Base-by-base conservation (phyloP, 495 filamentous ascomycete species). In the Trichoderma orchidacearum region DNA sequence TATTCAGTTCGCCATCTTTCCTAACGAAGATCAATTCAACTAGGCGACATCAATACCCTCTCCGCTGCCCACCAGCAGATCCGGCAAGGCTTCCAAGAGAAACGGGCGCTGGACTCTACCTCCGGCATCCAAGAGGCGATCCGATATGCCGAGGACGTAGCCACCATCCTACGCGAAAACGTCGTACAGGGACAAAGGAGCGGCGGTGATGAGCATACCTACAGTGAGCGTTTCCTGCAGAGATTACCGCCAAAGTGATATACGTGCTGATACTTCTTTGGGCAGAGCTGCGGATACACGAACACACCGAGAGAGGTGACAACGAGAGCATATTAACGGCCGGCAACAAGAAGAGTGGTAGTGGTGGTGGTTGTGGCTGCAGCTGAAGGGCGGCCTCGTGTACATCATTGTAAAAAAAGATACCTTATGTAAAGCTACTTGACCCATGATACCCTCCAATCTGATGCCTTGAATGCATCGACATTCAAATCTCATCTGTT, bases 301-400 rank as follows among this genome's bases (percentile, higher is more conserved):
- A 94, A 51, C 74, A 91, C 56, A 98, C 87, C 45, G 93, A 97
- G 69, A 77, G 88, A 31, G 90, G 91, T 29, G 88, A 96, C 72
- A 98, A 98, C 63, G 87, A 94, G 55, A 86, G 83, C 6, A 80
- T 94, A 62, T 90, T 89, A 68, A 57, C 28, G 18, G 56, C 56
- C 27, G 45, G 55, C 23, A 57, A 28, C 1, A 45, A 30, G 29
- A 56, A 45, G 54, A 45, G 25, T 13, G 11, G 13, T 12, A 8
- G 25, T 6, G 31, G 30, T 27, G 53, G 53, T 21, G 30, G 53
- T 31, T 55, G 53, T 36, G 51, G 51, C 28, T 32, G 51, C 28
- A 53, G 27, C 2, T 53, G 28, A 53, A 17, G n/a, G n/a, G 51
- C 28, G 18, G 17, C 8, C 5, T 21, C 17, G 51, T 32, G 12